phyloP scores from a whole-genome alignment of 176 grass and related monocot species.

The Paspalum notatum region DNA sequence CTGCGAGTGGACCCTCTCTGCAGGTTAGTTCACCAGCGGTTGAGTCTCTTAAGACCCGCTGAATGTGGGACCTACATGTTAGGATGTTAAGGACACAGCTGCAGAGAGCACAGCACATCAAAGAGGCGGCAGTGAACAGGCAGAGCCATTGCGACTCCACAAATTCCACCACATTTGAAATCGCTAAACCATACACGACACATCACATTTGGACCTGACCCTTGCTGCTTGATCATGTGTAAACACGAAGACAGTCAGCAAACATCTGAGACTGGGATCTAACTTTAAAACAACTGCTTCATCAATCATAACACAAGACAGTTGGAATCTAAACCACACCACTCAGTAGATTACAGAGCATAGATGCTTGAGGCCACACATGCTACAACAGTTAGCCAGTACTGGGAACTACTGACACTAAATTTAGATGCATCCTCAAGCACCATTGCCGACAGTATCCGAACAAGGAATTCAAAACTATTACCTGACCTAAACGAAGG shows the following conservation, averaged over 20 bases:
- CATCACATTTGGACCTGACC: too few relatives aligned
- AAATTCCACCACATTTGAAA: background rate
- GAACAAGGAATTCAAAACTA: slow-evolving; percentile 12
- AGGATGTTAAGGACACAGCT: too few relatives aligned
- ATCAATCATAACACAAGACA: background rate
- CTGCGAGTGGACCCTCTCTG: too few relatives aligned
- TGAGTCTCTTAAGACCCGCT: too few relatives aligned
- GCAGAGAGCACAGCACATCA: too few relatives aligned
- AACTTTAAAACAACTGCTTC: background rate
- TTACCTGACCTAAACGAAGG: slow-evolving; percentile 22
- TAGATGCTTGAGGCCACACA: slow-evolving; percentile 2
- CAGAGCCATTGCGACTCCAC: background rate
- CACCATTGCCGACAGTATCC: background rate
- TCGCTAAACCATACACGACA: background rate
- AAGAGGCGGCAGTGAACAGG: background rate
- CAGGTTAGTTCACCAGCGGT: too few relatives aligned
- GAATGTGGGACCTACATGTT: too few relatives aligned
- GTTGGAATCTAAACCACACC: slow-evolving; percentile 1
- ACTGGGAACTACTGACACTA: background rate
- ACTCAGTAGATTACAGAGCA: background rate
- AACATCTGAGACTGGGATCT: background rate
- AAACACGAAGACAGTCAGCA: background rate
- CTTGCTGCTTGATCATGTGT: background rate
- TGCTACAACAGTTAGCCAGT: slow-evolving; percentile 15
- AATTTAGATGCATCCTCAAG: background rate